These are phyloP conservation scores for Russula ochroleuca DNA, from an alignment of 768 basidiomycete species.

Conservation along the genomic window DNA sequence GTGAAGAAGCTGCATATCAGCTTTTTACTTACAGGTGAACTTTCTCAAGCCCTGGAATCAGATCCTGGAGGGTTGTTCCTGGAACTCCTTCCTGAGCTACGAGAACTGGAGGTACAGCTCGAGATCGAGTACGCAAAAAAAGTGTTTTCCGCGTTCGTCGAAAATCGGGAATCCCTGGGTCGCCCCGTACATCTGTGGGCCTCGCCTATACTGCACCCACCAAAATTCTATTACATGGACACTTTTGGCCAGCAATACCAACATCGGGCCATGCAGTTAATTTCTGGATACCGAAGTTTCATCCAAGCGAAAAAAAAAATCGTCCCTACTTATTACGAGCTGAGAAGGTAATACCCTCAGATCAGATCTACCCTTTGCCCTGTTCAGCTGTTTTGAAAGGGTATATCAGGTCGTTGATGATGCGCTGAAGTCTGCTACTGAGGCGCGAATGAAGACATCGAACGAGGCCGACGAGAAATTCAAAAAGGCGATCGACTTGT, in stretches of 20 bases:
- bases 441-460: no score
- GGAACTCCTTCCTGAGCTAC: not conserved
- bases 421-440: constrained; percentile 4
- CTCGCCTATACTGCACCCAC: no score
- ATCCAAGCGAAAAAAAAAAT: no score
- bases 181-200: not conserved
- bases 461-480: no score
- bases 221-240: no score
- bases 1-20: not conserved
- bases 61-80: not conserved
- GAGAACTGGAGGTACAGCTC: not conserved
- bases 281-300: no score
- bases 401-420: not conserved
- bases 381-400: not conserved
- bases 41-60: not conserved
- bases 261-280: no score
- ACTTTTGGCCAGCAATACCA: no score
- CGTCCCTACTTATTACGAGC: not conserved
- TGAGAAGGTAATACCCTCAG: not conserved
- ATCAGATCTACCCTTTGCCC: not conserved
- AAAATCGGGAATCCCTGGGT: not conserved
- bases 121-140: not conserved
- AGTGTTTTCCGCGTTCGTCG: not conserved
- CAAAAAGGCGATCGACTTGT: no score
- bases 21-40: not conserved